Base-by-base conservation (phyloP, 2,329 filamentous ascomycete species). In the Sclerotinia trifoliorum region DNA sequence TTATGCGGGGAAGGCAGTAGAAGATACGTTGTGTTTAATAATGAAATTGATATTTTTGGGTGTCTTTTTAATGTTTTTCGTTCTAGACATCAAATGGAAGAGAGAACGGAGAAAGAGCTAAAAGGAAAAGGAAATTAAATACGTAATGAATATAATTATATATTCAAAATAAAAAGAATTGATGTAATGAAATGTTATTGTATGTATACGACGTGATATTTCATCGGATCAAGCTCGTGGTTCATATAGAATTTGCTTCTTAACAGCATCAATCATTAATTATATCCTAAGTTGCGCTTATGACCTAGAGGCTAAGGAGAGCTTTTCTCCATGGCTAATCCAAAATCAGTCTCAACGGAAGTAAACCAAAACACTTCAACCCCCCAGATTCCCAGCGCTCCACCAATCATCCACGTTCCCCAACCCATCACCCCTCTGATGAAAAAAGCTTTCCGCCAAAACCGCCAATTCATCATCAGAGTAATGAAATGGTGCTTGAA, bases 361-460 rank as follows among this genome's bases (percentile, higher is more conserved):
- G 5, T 2, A n/a, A 51, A 7, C 8, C 32, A 39, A 39, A 15
- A 26, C 11, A 5, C 48, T 10, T 63, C n/a, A 63, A 35, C 51
- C 29, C 39, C 51, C 29, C 26, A 57, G 10, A 57, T 63, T 63
- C 39, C 52, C 61, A 29, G 44, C 19, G 66, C 42, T 61, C 67
- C 67, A 68, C 75, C 74, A 77, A 65, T 74, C 72, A 24, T 72
- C 68, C 24, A 65, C 32, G 35, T 44, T 51, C 3, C 56, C 51
- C 21, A 57, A n/a, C 21, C 60, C 68, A 68, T 69, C 73, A 11
- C 70, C 72, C 19, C 80, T 79, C 65, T 81, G 80, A 19, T 81
- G 79, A 68, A 83, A 83, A 71, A 82, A 83, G 70, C 80, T 83
- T 58, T 82, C 79, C 5, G 81, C 81, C 55, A 83, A 74, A 46